phyloP scores from a whole-genome alignment of 495 filamentous ascomycete species.

The Lasiosphaeria miniovina region DNA sequence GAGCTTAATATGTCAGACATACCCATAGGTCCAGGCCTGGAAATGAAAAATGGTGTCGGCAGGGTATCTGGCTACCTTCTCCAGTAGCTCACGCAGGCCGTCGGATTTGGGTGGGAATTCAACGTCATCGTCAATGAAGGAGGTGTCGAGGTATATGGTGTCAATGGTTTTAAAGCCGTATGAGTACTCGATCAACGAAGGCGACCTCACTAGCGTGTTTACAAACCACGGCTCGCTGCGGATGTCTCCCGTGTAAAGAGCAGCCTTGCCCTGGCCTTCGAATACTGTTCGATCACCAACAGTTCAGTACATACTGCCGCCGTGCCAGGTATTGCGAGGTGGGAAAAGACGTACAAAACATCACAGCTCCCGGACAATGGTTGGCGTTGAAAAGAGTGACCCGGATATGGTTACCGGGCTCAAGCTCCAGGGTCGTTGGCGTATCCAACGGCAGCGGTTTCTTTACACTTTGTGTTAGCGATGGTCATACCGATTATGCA shows the following conservation, averaged over 20 bases:
- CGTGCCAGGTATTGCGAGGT: background rate
- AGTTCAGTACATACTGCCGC: background rate
- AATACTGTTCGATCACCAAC: conserved; percentile 52
- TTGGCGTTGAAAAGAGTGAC: conserved; percentile 91
- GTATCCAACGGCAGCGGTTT: conserved; percentile 84
- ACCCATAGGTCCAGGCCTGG: conserved; percentile 88
- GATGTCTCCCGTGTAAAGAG: conserved; percentile 92
- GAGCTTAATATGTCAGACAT: background rate
- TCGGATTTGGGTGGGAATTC: conserved; percentile 60
- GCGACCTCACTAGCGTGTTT: conserved; percentile 61
- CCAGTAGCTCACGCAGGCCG: conserved; percentile 70
- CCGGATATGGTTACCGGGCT: conserved; percentile 61
- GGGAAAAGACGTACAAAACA: conserved; percentile 58
- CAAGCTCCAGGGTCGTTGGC: conserved; percentile 73
- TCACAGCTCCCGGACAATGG: conserved; percentile 86
- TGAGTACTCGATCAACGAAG: conserved; percentile 72
- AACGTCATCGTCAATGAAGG: conserved; percentile 55
- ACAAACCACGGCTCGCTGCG: conserved; percentile 63
- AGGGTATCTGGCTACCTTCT: conserved; percentile 67
- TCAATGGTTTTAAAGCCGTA: conserved; percentile 64
- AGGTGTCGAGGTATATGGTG: conserved; percentile 85
- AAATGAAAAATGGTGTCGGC: conserved; percentile 78
- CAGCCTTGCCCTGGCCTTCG: conserved; percentile 68
- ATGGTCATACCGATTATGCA: background rate
- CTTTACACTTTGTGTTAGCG: conserved; percentile 27